Evolutionary conservation across 1,284 basidiomycete genomes (phyloP).

Genomic region (Porodaedalea pini): DNA sequence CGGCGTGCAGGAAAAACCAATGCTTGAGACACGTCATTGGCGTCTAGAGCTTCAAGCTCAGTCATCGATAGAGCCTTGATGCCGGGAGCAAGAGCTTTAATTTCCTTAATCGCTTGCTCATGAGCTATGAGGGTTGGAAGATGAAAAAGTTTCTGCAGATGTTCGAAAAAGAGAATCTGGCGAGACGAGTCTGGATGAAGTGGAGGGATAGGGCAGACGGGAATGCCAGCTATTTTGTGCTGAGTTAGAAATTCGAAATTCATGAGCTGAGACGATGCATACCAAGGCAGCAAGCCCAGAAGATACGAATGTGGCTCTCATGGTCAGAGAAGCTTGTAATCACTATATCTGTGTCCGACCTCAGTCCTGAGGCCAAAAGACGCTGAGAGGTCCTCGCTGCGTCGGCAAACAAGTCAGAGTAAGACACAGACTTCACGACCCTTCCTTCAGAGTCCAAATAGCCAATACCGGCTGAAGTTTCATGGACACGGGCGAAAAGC

Average conservation of each 20-base stretch:
- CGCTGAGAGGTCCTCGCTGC: slow-evolving; percentile 18
- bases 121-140: slow-evolving; percentile 20
- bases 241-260: too few relatives aligned
- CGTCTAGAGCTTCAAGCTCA: slow-evolving; percentile 3
- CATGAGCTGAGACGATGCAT: too few relatives aligned
- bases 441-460: slow-evolving; percentile 19
- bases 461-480: slow-evolving; percentile 8
- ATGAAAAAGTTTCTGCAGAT: slow-evolving; percentile 19
- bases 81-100: slow-evolving; percentile 14
- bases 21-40: neutral
- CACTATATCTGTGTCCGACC: slow-evolving; percentile 17
- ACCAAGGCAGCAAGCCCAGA: slow-evolving; percentile 27
- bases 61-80: slow-evolving; percentile 13
- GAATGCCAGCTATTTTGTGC: slow-evolving; percentile 21
- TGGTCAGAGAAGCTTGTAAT: slow-evolving; percentile 24
- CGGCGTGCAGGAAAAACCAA: neutral
- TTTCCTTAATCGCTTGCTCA: slow-evolving; percentile 8
- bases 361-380: slow-evolving; percentile 19
- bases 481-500: slow-evolving; percentile 10
- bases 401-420: slow-evolving; percentile 20
- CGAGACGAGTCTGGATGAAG: slow-evolving; percentile 25
- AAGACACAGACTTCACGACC: slow-evolving; percentile 18
- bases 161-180: slow-evolving; percentile 20
- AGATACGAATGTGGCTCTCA: slow-evolving; percentile 24
- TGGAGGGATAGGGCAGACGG: slow-evolving; percentile 24